Evolutionary conservation across 305 asterid genomes (phyloP).

Genomic region (Rubia peregrina): DNA sequence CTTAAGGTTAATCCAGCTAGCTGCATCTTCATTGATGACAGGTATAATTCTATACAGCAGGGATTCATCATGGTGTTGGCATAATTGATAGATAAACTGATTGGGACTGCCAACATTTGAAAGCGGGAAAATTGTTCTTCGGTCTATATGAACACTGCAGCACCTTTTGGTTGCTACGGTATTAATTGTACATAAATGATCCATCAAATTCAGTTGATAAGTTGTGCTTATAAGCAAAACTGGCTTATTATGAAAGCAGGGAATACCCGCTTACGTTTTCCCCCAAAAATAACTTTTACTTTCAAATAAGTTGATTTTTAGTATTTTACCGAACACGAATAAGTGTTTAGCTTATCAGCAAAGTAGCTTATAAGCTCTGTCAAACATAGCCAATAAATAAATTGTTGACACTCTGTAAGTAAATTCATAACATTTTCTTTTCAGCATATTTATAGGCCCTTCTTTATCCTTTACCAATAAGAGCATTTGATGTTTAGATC

Average conservation of each 20-base stretch:
- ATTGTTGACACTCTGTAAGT: not conserved
- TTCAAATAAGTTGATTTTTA: too few relatives aligned
- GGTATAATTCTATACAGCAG: constrained; percentile 30
- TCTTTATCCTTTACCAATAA: not conserved
- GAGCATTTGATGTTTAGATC: not conserved
- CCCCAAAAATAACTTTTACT: too few relatives aligned
- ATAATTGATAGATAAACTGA: not conserved
- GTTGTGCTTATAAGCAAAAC: too few relatives aligned
- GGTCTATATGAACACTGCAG: not conserved
- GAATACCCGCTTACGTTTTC: too few relatives aligned
- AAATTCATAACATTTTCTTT: not conserved
- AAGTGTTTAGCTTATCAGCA: too few relatives aligned
- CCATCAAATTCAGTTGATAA: constrained; percentile 3
- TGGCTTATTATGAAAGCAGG: too few relatives aligned
- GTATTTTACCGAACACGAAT: too few relatives aligned
- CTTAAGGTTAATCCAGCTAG: constrained; percentile 56
- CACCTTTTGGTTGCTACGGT: not conserved
- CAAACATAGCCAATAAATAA: not conserved
- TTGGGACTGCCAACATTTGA: not conserved
- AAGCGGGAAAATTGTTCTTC: not conserved
- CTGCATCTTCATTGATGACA: constrained; percentile 85
- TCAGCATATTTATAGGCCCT: not conserved
- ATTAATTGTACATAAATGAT: not conserved
- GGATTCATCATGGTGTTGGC: not conserved
- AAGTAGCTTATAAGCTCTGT: too few relatives aligned